Percentiles rank a stretch among this genome's conserved stretches.
phyloP scores from a whole-genome alignment of 169 alveolate species.

The Besnoitia besnoiti region DNA sequence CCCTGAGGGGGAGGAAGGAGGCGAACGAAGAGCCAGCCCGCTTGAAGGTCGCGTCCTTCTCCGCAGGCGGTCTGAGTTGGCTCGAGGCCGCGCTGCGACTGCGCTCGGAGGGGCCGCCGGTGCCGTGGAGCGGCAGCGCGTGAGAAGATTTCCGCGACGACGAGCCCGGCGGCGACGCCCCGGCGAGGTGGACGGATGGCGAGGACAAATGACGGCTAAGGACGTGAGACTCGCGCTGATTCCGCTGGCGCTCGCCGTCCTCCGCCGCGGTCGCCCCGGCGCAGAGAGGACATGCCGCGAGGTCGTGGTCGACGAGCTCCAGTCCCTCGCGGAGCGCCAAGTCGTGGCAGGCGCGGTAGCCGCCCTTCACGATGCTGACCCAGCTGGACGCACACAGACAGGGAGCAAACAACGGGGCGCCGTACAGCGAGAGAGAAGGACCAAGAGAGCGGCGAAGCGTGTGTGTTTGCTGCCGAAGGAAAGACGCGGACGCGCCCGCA shows the following conservation, averaged over 20 bases:
- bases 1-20: not conserved
- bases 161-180: too few species aligned
- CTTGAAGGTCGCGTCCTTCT: not conserved
- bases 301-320: conserved; percentile 63
- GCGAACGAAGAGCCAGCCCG: not conserved
- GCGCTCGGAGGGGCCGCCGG: not conserved
- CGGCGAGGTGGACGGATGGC: conserved; percentile 31
- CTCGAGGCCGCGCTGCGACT: not conserved
- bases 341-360: conserved; percentile 74
- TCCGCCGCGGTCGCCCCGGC: not conserved
- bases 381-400: conserved; percentile 59
- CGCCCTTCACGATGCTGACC: conserved; percentile 74
- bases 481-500: too few species aligned
- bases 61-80: not conserved
- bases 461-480: too few species aligned
- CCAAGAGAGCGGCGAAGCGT: too few species aligned
- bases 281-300: conserved; percentile 51
- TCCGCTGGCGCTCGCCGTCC: not conserved
- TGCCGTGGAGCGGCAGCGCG: not conserved
- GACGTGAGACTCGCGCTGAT: conserved; percentile 10
- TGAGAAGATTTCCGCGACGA: not conserved
- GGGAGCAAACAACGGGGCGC: not conserved
- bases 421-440: too few species aligned
- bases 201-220: not conserved
- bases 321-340: conserved; percentile 65